Conservation (phyloP, 2,329 filamentous ascomycete species). For the Mycocentrospora acerina region DNA sequence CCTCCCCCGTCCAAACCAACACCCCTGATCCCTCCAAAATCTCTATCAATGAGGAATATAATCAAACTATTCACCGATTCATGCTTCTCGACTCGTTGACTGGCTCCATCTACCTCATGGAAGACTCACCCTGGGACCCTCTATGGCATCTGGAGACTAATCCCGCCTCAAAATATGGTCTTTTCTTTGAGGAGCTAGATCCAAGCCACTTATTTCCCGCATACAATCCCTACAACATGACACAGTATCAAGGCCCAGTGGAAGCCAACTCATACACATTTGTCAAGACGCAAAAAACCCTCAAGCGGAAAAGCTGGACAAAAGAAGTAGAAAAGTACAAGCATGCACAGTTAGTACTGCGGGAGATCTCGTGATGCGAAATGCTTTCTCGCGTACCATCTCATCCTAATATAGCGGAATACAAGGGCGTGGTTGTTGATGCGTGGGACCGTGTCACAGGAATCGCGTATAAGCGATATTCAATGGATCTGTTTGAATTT, state of each 20-base stretch:
- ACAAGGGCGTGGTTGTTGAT: slow-evolving; percentile 3
- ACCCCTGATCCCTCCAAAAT: too few species aligned
- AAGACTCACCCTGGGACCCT: too few species aligned
- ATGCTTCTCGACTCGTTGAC: too few species aligned
- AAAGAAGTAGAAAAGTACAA: too few species aligned
- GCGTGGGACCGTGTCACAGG: not conserved
- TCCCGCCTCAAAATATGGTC: too few species aligned
- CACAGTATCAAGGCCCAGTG: not conserved
- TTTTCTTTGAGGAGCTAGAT: too few species aligned
- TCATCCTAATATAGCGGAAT: slow-evolving; percentile 5
- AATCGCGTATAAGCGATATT: slow-evolving; percentile 8
- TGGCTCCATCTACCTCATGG: too few species aligned
- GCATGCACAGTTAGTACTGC: too few species aligned
- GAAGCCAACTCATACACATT: not conserved
- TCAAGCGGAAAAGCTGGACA: not conserved
- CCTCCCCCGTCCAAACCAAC: too few species aligned
- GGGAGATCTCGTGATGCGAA: not conserved
- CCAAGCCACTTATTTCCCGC: not conserved
- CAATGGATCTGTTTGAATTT: slow-evolving; percentile 3
- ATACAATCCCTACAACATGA: not conserved
- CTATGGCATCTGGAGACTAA: too few species aligned
- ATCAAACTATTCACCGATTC: too few species aligned
- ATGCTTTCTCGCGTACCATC: not conserved
- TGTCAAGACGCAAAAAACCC: slow-evolving; percentile 3
- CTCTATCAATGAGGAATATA: too few species aligned